phyloP scores from a whole-genome alignment of 177 flowering plant species.

The Tripterygium wilfordii region DNA sequence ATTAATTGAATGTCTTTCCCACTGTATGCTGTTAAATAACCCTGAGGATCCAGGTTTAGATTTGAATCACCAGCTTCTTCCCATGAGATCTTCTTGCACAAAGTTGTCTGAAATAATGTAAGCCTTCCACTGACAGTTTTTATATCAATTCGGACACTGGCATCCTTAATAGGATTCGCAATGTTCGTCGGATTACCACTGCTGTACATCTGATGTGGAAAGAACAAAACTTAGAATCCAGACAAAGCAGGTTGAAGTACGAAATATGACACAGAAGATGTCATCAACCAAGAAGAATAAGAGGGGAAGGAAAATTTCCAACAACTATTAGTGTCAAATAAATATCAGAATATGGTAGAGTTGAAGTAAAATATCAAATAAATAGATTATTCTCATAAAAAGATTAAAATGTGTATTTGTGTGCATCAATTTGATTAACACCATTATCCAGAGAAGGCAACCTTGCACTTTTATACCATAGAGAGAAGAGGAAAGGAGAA shows the following conservation, averaged over 20 bases:
- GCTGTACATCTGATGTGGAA: slow-evolving; percentile 82
- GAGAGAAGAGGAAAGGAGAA: background rate
- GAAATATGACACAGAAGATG: no score
- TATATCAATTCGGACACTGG: slow-evolving; percentile 71
- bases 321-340: no score
- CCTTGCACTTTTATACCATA: no score
- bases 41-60: slow-evolving; percentile 48
- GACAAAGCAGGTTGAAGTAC: background rate
- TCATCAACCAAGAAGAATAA: no score
- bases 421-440: no score
- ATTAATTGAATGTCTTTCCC: slow-evolving; percentile 77
- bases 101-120: slow-evolving; percentile 72
- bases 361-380: no score
- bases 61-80: slow-evolving; percentile 25
- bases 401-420: no score
- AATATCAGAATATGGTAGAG: no score
- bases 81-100: slow-evolving; percentile 71
- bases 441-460: no score
- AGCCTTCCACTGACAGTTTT: slow-evolving; percentile 72
- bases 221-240: background rate
- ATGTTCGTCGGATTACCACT: slow-evolving; percentile 98
- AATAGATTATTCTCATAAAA: no score
- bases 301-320: no score
- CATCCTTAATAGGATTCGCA: slow-evolving; percentile 93
- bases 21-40: slow-evolving; percentile 55